Percentiles rank a stretch among this genome's conserved stretches.
phyloP scores from a whole-genome alignment of 2,329 filamentous ascomycete species.

The Hypoxylon rubiginosum region DNA sequence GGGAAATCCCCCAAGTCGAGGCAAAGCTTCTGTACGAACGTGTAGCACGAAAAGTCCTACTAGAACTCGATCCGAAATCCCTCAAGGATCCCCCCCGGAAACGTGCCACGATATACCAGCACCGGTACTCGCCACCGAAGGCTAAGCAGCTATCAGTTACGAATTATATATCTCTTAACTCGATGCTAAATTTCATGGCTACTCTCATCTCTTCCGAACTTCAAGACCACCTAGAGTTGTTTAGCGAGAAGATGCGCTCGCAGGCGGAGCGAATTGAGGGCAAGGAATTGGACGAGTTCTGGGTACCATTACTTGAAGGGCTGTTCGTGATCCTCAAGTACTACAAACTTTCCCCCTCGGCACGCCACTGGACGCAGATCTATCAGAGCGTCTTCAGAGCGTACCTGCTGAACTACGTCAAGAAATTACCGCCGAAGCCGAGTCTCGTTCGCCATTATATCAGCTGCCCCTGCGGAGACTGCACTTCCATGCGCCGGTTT shows the following conservation, averaged over 20 bases:
- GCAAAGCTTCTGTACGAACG: constrained; percentile 29
- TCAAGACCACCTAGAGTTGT: constrained; percentile 33
- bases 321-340: constrained; percentile 37
- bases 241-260: constrained; percentile 39
- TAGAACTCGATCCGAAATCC: constrained; percentile 6
- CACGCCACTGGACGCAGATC: constrained; percentile 43
- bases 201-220: constrained; percentile 36
- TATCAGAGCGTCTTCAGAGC: constrained; percentile 42
- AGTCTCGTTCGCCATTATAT: constrained; percentile 22
- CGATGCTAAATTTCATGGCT: constrained; percentile 27
- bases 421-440: constrained; percentile 22
- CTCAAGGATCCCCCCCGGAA: neutral
- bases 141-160: neutral
- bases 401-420: constrained; percentile 46
- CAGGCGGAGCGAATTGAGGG: constrained; percentile 35
- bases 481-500: constrained; percentile 47
- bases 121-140: neutral
- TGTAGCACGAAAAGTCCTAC: constrained; percentile 18
- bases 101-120: neutral
- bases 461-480: constrained; percentile 46
- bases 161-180: constrained; percentile 8
- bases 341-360: constrained; percentile 23
- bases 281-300: constrained; percentile 44
- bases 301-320: constrained; percentile 50
- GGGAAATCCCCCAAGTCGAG: constrained; percentile 19